Evolutionary conservation across 768 basidiomycete species (phyloP), one percentile per base, ranked within the genome.

Genomic region (Erythrobasidium yunnanense): DNA sequence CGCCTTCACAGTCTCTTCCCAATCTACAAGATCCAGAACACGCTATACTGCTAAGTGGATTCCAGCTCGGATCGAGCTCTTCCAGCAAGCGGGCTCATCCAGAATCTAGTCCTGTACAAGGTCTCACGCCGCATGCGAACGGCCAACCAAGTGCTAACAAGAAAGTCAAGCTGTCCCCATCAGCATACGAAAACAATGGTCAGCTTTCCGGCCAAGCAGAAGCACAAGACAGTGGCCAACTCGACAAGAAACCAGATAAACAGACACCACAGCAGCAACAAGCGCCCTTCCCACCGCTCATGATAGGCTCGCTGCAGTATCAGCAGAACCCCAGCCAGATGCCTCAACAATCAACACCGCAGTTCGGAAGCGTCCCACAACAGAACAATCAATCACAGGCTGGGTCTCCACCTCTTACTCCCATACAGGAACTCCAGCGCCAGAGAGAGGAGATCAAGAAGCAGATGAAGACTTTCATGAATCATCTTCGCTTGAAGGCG

Each of bases 381-480:
- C 11, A 42, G 11, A 42, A 42, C 38, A n/a, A n/a, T 11, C 38
- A 42, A 42, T n/a, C 11, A 42, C 38, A 42, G 38, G 11, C n/a
- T 42, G 11, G 11, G 38, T 42, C 38, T 42, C 11, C n/a, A 42
- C 38, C 38, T 42, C 38, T 42, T 11, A 42, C 38, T 11, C 38
- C 38, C 38, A 11, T 58, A 2, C 45, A 23, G 25, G 60, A 63
- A n/a, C n/a, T 63, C 32, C 60, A 63, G 1, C 22, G 20, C n/a
- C 46, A 51, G 46, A 46, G 60, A 32, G 60, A 63, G 33, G 60
- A 63, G 33, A 38, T 63, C 3, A 63, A 63, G 46, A 15, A 11
- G 15, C 60, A 63, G 49, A 63, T 63, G 60, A 63, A 63, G 47
- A 46, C 49, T 33, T 63, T 63, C 60, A 17, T 63, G 27, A 49